Conservation (phyloP, 495 filamentous ascomycete species). For the Aspergillus affinis region DNA sequence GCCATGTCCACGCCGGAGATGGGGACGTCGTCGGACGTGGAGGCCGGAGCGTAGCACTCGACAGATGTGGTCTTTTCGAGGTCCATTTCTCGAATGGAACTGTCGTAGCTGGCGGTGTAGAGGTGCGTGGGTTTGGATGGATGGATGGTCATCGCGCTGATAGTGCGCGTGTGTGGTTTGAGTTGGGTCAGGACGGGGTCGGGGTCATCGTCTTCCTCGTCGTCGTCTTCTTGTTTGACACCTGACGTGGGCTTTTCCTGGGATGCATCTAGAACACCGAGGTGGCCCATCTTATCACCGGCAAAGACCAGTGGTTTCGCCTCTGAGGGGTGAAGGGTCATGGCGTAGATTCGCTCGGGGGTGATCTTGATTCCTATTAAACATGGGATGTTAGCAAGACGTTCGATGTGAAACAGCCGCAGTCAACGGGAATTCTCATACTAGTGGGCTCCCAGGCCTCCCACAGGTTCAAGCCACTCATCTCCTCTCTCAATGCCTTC, state of each 20-base stretch:
- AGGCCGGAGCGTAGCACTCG: constrained; percentile 74
- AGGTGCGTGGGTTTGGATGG: constrained; percentile 65
- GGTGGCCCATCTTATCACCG: constrained; percentile 89
- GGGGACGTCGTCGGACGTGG: constrained; percentile 66
- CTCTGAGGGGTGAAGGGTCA: constrained; percentile 84
- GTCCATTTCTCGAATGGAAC: constrained; percentile 84
- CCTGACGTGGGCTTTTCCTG: constrained; percentile 53
- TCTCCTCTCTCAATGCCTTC: constrained; percentile 72
- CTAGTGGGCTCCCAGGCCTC: constrained; percentile 77
- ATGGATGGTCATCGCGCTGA: constrained; percentile 76
- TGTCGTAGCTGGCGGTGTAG: constrained; percentile 91
- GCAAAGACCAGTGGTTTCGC: constrained; percentile 92
- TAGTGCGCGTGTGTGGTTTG: constrained; percentile 87
- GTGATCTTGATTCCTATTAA: constrained; percentile 82
- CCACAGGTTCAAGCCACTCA: constrained; percentile 79
- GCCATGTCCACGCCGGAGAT: constrained; percentile 82
- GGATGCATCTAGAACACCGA: constrained; percentile 91
- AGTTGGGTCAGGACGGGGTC: constrained; percentile 79
- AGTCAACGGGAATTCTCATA: constrained; percentile 31
- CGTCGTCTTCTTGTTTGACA: constrained; percentile 45
- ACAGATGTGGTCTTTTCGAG: constrained; percentile 73
- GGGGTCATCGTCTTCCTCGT: constrained; percentile 56
- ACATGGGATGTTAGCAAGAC: constrained; percentile 14
- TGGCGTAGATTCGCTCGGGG: constrained; percentile 82
- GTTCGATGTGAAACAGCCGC: neutral